A percentile compares a stretch with the other conserved stretches of the same genome.
Conservation (phyloP, 2,329 filamentous ascomycete genomes). For the Mycocentrospora acerina region DNA sequence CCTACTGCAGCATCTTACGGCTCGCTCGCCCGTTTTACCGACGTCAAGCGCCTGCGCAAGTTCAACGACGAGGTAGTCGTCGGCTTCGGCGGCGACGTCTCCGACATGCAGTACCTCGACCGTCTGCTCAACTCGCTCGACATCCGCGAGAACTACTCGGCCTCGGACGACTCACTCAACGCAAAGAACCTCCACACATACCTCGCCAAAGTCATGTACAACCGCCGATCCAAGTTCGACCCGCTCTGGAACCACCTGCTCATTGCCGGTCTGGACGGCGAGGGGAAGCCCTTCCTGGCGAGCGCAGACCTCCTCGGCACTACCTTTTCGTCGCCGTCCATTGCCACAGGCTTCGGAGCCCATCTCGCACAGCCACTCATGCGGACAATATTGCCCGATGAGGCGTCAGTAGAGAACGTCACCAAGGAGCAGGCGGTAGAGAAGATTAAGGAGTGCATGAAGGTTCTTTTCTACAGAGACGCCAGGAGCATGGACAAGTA, state of each 20-base stretch:
- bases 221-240: slow-evolving; percentile 91
- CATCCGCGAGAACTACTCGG: slow-evolving; percentile 83
- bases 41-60: slow-evolving; percentile 89
- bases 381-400: slow-evolving; percentile 79
- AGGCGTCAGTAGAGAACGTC: slow-evolving; percentile 71
- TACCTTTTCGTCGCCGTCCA: slow-evolving; percentile 81
- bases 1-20: slow-evolving; percentile 79
- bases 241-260: slow-evolving; percentile 96
- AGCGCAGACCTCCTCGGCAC: slow-evolving; percentile 90
- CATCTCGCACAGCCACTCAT: slow-evolving; percentile 93
- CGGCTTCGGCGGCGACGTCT: slow-evolving; percentile 95
- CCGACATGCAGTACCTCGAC: slow-evolving; percentile 98
- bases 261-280: slow-evolving; percentile 79
- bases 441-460: slow-evolving; percentile 91
- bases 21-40: slow-evolving; percentile 89
- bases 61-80: slow-evolving; percentile 84
- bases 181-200: slow-evolving; percentile 97
- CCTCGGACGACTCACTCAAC: slow-evolving; percentile 62
- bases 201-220: slow-evolving; percentile 93
- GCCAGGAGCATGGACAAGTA: slow-evolving; percentile 89
- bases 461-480: slow-evolving; percentile 96
- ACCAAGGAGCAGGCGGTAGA: slow-evolving; percentile 76
- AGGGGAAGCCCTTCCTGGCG: slow-evolving; percentile 82
- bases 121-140: slow-evolving; percentile 83
- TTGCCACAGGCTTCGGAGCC: slow-evolving; percentile 91